Percentiles rank a stretch among this genome's conserved stretches.
phyloP scores from a whole-genome alignment of 257 asterid species.

The Marsdenia floribunda region DNA sequence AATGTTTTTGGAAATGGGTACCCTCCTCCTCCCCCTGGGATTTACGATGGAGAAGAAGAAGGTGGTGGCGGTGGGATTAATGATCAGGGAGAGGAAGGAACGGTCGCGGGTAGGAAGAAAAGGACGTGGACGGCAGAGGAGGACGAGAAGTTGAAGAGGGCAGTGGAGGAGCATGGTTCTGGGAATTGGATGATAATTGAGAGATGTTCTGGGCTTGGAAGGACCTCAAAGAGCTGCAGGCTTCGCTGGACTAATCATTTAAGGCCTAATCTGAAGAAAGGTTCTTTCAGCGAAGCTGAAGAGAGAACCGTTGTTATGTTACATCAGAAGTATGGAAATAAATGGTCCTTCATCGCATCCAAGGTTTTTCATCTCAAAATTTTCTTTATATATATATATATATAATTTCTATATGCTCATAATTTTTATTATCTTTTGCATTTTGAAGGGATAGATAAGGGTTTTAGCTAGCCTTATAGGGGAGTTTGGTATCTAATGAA shows the following conservation, averaged over 20 bases:
- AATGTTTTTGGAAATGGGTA: neutral
- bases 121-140: conserved; percentile 66
- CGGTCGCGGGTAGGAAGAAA: conserved; percentile 26
- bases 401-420: too few relatives aligned
- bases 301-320: conserved; percentile 36
- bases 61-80: neutral
- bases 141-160: conserved; percentile 41
- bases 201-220: conserved; percentile 33
- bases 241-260: conserved; percentile 56
- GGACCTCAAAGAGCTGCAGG: conserved; percentile 56
- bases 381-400: too few relatives aligned
- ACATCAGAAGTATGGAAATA: conserved; percentile 48
- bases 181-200: conserved; percentile 43
- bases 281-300: conserved; percentile 37
- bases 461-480: too few relatives aligned
- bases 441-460: too few relatives aligned
- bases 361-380: conserved; percentile 21
- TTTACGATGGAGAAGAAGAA: neutral
- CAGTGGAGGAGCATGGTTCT: conserved; percentile 42
- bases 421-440: too few relatives aligned
- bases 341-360: conserved; percentile 59
- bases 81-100: neutral
- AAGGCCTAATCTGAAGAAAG: conserved; percentile 50
- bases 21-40: too few relatives aligned
- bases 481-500: too few relatives aligned